A percentile compares a stretch with the other conserved stretches of the same genome.
Evolutionary conservation across 2,329 filamentous ascomycete genomes (phyloP).

Genomic region (Lasiodiplodia sp.): DNA sequence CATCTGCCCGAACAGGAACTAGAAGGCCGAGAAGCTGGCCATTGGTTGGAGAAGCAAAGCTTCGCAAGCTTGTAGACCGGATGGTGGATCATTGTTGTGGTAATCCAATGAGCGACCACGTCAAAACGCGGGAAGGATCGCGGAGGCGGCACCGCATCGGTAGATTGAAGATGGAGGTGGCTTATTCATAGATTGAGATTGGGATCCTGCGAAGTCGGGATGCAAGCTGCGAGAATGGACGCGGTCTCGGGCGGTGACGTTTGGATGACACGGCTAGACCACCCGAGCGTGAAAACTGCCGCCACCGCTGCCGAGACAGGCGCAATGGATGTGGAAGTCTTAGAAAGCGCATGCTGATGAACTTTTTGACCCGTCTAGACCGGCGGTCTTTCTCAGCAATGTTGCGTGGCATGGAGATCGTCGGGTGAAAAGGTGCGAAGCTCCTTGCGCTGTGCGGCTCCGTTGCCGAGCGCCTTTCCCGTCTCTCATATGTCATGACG

Average conservation of each 20-base stretch:
- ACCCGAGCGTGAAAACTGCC: neutral
- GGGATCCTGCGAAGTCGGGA: neutral
- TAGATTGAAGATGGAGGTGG: neutral
- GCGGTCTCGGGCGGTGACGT: slow-evolving; percentile 8
- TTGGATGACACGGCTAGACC: neutral
- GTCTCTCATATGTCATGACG: slow-evolving; percentile 4
- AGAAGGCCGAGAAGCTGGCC: neutral
- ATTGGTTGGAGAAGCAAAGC: neutral
- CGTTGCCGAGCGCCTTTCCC: slow-evolving; percentile 14
- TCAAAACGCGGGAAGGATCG: slow-evolving; percentile 10
- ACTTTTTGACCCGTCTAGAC: neutral
- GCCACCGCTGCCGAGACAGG: neutral
- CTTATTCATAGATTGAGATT: neutral
- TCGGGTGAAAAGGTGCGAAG: slow-evolving; percentile 1
- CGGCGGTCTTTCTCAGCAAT: neutral
- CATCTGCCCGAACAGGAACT: slow-evolving; percentile 18
- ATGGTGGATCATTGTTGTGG: neutral
- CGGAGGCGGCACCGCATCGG: slow-evolving; percentile 2
- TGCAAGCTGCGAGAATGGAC: neutral
- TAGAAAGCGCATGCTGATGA: neutral
- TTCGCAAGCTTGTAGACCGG: neutral
- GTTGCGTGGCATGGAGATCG: neutral
- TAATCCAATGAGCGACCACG: neutral
- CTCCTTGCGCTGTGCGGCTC: slow-evolving; percentile 9
- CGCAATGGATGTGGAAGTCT: neutral